Evolutionary conservation across 2,329 filamentous ascomycete species (phyloP).

Genomic region (Coleophoma crateriformis): DNA sequence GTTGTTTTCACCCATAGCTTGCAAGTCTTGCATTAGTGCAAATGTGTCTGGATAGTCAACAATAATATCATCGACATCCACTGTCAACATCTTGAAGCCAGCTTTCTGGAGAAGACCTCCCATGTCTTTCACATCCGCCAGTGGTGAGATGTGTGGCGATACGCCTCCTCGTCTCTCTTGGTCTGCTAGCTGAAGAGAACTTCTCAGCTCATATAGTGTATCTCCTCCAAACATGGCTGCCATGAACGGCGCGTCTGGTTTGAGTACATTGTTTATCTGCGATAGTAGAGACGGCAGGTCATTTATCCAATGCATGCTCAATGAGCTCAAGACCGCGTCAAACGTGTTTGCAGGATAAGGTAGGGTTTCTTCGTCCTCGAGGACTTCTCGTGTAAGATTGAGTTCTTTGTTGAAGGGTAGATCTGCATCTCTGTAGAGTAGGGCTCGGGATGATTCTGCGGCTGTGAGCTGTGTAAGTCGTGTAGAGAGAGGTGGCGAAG

Average conservation of each 20-base stretch:
- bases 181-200: conserved; percentile 87
- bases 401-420: conserved; percentile 71
- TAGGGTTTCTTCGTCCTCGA: conserved; percentile 69
- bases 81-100: conserved; percentile 92
- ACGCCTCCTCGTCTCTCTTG: conserved; percentile 88
- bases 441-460: conserved; percentile 70
- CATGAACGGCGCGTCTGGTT: conserved; percentile 87
- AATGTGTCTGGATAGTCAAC: conserved; percentile 91
- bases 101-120: conserved; percentile 81
- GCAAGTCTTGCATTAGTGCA: conserved; percentile 86
- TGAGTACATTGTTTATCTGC: conserved; percentile 81
- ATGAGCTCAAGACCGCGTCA: conserved; percentile 82
- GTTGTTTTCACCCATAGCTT: conserved; percentile 94
- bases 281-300: conserved; percentile 80
- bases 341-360: conserved; percentile 74
- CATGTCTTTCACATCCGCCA: conserved; percentile 88
- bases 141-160: conserved; percentile 80
- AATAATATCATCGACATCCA: conserved; percentile 95
- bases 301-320: conserved; percentile 96
- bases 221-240: conserved; percentile 97
- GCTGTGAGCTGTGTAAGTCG: conserved; percentile 72
- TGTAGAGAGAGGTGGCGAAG: conserved; percentile 60
- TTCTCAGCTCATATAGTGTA: conserved; percentile 87
- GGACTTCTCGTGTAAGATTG: conserved; percentile 66
- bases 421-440: conserved; percentile 76